Conservation (phyloP, 2,329 filamentous ascomycete species). For the Clarireedia hainanense region DNA sequence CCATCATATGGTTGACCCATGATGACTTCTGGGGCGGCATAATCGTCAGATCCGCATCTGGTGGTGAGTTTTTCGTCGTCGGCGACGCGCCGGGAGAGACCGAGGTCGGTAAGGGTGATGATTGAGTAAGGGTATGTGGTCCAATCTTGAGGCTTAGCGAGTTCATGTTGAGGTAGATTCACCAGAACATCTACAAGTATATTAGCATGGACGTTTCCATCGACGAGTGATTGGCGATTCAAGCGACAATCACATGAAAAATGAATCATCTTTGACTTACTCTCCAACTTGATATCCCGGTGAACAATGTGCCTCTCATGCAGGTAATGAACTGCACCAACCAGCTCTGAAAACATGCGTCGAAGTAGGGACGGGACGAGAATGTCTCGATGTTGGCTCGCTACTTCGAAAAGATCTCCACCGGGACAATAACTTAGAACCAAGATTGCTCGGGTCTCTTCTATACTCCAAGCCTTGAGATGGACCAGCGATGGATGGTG, state of each 20-base stretch:
- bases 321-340: conserved; percentile 78
- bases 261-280: conserved; percentile 42
- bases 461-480: conserved; percentile 84
- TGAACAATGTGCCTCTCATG: conserved; percentile 85
- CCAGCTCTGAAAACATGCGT: conserved; percentile 82
- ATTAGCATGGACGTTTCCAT: not conserved
- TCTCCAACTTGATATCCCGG: conserved; percentile 96
- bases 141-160: conserved; percentile 62
- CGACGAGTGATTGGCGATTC: not conserved
- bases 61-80: conserved; percentile 87
- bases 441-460: conserved; percentile 72
- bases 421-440: conserved; percentile 89
- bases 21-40: conserved; percentile 91
- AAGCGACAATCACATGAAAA: not conserved
- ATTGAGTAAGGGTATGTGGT: conserved; percentile 71
- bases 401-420: conserved; percentile 90
- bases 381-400: conserved; percentile 61
- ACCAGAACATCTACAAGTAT: conserved; percentile 69
- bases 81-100: conserved; percentile 77
- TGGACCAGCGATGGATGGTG: conserved; percentile 86
- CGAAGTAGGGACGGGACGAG: conserved; percentile 64
- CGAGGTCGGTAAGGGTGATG: conserved; percentile 84
- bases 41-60: conserved; percentile 92
- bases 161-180: conserved; percentile 64
- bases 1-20: conserved; percentile 94